Evolutionary conservation across 371 early-diverging fungal species (phyloP).

Genomic region (Lichtheimia hyalospora): DNA sequence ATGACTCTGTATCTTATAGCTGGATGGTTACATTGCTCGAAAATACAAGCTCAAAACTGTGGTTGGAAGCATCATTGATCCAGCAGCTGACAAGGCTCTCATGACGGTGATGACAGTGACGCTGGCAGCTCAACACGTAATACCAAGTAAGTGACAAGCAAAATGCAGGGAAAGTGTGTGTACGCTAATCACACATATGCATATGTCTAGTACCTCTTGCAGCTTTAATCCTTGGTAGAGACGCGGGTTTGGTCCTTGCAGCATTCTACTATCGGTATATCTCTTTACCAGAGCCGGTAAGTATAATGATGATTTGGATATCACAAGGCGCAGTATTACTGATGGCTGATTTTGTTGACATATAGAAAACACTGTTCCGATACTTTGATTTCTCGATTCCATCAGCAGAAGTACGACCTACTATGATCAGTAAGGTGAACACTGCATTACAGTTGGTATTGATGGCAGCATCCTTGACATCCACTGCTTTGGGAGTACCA

Average conservation of each 20-base stretch:
- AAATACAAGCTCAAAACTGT: conserved; percentile 82
- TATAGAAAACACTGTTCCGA: conserved; percentile 76
- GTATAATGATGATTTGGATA: conserved; percentile 5
- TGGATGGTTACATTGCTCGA: conserved; percentile 94
- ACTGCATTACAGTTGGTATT: conserved; percentile 87
- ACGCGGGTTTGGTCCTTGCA: conserved; percentile 75
- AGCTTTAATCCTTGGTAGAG: conserved; percentile 84
- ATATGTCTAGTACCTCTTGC: conserved; percentile 70
- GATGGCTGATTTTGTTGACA: conserved; percentile 7
- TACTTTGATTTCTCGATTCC: conserved; percentile 92
- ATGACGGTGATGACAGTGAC: conserved; percentile 91
- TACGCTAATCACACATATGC: too few relatives aligned
- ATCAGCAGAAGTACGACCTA: conserved; percentile 90
- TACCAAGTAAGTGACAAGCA: conserved; percentile 68
- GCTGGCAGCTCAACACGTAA: conserved; percentile 67
- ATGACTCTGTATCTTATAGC: conserved; percentile 27
- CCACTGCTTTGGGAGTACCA: conserved; percentile 32
- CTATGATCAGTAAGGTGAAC: conserved; percentile 87
- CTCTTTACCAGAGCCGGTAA: conserved; percentile 85
- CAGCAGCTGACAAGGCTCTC: conserved; percentile 94
- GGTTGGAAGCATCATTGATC: conserved; percentile 92
- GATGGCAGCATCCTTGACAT: conserved; percentile 75
- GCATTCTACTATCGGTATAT: conserved; percentile 87
- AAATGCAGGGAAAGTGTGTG: background rate
- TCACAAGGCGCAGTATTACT: background rate